phyloP scores from a whole-genome alignment of 73 alveolate species.

The Loxodes magnus region DNA sequence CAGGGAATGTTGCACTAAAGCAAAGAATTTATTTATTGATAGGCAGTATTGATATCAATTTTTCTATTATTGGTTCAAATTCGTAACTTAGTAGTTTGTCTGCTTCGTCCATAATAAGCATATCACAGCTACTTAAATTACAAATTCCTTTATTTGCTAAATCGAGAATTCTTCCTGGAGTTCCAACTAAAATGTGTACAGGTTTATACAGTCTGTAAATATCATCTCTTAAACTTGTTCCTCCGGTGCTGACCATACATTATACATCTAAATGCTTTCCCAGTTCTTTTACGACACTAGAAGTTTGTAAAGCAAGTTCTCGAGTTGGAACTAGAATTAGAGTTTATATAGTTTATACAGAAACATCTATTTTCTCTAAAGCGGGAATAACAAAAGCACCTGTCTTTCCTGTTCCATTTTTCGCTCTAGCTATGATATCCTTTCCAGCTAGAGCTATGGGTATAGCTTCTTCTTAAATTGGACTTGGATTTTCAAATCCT shows the following conservation, averaged over 20 bases:
- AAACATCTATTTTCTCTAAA: slow-evolving; percentile 58
- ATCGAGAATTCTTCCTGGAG: slow-evolving; percentile 60
- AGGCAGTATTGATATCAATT: slow-evolving; percentile 54
- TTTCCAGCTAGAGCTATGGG: slow-evolving; percentile 87
- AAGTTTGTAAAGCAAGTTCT: slow-evolving; percentile 90
- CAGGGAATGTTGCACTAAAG: slow-evolving; percentile 89
- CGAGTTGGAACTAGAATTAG: slow-evolving; percentile 89
- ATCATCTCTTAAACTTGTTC: slow-evolving; percentile 70
- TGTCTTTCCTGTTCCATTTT: slow-evolving; percentile 98
- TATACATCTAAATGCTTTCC: slow-evolving; percentile 68
- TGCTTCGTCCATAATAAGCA: slow-evolving; percentile 35
- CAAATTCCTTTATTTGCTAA: slow-evolving; percentile 24
- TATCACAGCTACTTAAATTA: not conserved
- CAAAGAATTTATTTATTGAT: slow-evolving; percentile 61
- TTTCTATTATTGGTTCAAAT: slow-evolving; percentile 72
- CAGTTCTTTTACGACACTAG: slow-evolving; percentile 71
- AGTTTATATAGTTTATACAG: slow-evolving; percentile 51
- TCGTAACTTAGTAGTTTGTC: slow-evolving; percentile 71
- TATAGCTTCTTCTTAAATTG: slow-evolving; percentile 90
- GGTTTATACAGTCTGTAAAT: slow-evolving; percentile 58
- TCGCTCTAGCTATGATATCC: slow-evolving; percentile 89
- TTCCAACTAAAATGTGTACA: slow-evolving; percentile 92
- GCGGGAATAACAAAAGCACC: slow-evolving; percentile 95
- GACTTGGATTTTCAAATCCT: slow-evolving; percentile 92
- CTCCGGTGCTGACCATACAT: slow-evolving; percentile 90